Conservation (phyloP, 2,329 filamentous ascomycete genomes). For the Phialophora tarda region DNA sequence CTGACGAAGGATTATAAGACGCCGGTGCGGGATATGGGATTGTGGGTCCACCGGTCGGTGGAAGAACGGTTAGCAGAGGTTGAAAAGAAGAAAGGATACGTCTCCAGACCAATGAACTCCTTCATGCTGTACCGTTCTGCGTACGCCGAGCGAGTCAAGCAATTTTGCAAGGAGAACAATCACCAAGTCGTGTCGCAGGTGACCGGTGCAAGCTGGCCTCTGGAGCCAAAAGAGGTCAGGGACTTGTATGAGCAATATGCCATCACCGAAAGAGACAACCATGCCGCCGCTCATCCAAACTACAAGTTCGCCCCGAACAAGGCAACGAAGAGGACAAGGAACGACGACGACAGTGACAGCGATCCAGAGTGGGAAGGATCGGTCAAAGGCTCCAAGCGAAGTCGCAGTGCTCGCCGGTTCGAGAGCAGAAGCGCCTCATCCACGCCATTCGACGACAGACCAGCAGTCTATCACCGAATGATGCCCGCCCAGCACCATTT, state of each 20-base stretch:
- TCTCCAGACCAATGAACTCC: constrained; percentile 94
- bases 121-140: constrained; percentile 98
- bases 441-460: constrained; percentile 37
- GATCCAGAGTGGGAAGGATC: constrained; percentile 39
- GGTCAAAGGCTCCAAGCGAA: constrained; percentile 34
- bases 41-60: constrained; percentile 74
- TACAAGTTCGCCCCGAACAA: constrained; percentile 96
- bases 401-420: constrained; percentile 33
- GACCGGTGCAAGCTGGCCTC: constrained; percentile 84
- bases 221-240: constrained; percentile 75
- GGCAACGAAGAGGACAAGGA: constrained; percentile 56
- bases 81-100: constrained; percentile 73
- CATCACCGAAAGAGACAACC: constrained; percentile 79
- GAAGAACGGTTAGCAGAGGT: constrained; percentile 72
- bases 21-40: constrained; percentile 76
- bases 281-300: constrained; percentile 80
- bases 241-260: constrained; percentile 80
- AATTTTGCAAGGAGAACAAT: constrained; percentile 82
- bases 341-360: constrained; percentile 46
- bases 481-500: constrained; percentile 34
- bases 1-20: constrained; percentile 68
- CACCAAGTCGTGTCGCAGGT: constrained; percentile 90
- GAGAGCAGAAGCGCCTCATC: constrained; percentile 37
- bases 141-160: constrained; percentile 84
- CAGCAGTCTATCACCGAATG: constrained; percentile 22